Percentiles rank a stretch among this genome's conserved stretches.
Conservation (phyloP, 768 basidiomycete genomes). For the Auricularia auricula-judae region DNA sequence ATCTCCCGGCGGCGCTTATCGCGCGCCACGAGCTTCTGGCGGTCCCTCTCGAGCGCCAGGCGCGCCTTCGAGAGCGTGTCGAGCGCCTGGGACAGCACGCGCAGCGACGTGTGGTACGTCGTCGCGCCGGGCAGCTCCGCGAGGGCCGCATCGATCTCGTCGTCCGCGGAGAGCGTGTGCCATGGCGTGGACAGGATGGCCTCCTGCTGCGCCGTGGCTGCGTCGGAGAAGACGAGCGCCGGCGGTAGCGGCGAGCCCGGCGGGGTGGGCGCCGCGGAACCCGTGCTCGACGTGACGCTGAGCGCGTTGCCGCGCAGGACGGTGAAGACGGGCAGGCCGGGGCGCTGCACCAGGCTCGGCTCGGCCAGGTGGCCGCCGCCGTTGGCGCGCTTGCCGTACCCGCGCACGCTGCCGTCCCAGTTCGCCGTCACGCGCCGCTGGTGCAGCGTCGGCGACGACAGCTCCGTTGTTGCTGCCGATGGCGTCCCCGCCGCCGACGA, state of each 20-base stretch:
- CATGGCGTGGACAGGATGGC: constrained; percentile 1
- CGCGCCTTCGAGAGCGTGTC: constrained; percentile 44
- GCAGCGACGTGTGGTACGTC: constrained; percentile 56
- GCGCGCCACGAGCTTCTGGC: constrained; percentile 45
- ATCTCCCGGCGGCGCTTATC: constrained; percentile 40
- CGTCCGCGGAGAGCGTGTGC: neutral
- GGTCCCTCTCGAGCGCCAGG: constrained; percentile 52
- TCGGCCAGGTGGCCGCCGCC: constrained; percentile 9
- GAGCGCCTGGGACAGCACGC: constrained; percentile 59
- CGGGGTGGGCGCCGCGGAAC: constrained; percentile 10
- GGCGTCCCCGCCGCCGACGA: constrained; percentile 12
- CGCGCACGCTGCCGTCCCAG: constrained; percentile 49
- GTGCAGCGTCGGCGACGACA: neutral
- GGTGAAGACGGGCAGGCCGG: constrained; percentile 30
- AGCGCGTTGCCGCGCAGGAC: constrained; percentile 21
- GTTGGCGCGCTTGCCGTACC: constrained; percentile 32
- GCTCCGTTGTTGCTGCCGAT: too few relatives aligned
- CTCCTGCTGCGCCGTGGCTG: neutral
- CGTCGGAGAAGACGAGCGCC: constrained; percentile 25
- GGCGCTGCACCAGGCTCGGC: constrained; percentile 12
- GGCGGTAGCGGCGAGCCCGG: constrained; percentile 28
- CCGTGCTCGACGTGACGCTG: neutral
- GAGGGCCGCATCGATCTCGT: neutral
- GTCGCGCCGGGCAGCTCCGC: neutral
- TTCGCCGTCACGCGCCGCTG: constrained; percentile 12